Evolutionary conservation across 257 asterid genomes (phyloP).

Genomic region (Paulownia fortunei): DNA sequence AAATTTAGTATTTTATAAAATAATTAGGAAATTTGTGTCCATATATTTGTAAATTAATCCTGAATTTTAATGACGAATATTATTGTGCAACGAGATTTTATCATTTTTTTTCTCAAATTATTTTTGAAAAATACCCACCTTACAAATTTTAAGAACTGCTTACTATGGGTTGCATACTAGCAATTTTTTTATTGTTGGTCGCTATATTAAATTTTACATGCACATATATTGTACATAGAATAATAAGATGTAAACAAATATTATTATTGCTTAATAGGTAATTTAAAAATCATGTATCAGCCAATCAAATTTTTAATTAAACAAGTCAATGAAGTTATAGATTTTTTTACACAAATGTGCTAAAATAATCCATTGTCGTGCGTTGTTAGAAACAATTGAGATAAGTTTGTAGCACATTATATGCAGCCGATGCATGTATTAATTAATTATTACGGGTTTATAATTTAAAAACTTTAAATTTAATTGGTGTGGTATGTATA

Average conservation of each 20-base stretch:
- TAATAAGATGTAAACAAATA: not conserved
- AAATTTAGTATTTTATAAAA: too few species aligned
- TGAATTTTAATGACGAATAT: too few species aligned
- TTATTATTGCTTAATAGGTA: not conserved
- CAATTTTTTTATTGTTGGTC: not conserved
- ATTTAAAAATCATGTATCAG: not conserved
- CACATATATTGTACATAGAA: not conserved
- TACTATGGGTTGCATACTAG: too few species aligned
- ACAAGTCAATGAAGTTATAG: not conserved
- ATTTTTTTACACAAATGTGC: not conserved
- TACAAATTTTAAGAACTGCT: too few species aligned
- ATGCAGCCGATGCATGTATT: not conserved
- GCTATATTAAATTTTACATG: not conserved
- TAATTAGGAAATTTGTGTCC: too few species aligned
- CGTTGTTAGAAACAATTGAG: not conserved
- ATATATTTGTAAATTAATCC: too few species aligned
- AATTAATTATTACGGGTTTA: not conserved
- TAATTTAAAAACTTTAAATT: too few species aligned
- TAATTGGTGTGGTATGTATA: not conserved
- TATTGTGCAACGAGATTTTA: too few species aligned
- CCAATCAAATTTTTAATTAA: not conserved
- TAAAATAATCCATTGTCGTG: not conserved
- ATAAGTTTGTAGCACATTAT: not conserved
- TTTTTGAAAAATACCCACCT: too few species aligned
- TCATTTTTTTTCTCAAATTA: too few species aligned